Conservation (phyloP, 164 flowering plant genomes). For the Magnolia changhungtana region DNA sequence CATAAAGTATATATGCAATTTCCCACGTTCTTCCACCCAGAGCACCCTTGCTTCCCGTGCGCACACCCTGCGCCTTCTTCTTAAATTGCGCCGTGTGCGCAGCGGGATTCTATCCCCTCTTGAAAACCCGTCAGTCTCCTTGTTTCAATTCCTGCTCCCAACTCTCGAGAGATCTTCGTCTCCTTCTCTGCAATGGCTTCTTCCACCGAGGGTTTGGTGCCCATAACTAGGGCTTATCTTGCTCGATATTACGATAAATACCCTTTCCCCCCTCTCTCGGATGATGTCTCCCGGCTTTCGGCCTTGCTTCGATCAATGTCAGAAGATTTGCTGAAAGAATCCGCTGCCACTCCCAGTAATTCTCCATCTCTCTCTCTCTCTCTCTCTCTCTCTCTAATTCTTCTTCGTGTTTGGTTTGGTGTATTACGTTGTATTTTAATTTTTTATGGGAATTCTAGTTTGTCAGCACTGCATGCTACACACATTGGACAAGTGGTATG, state of each 20-base stretch:
- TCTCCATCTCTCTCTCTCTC: not conserved
- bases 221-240: conserved; percentile 72
- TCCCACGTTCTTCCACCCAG: not conserved
- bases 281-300: conserved; percentile 59
- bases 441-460: not conserved
- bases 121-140: not conserved
- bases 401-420: not conserved
- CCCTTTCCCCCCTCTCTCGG: conserved; percentile 59
- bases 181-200: conserved; percentile 52
- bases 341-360: conserved; percentile 49
- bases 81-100: not conserved
- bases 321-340: conserved; percentile 33
- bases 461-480: not conserved
- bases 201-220: conserved; percentile 84
- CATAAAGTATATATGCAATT: not conserved
- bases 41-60: not conserved
- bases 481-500: too few relatives aligned
- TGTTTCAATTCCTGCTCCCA: not conserved
- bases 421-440: not conserved
- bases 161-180: not conserved
- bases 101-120: not conserved
- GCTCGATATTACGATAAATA: conserved; percentile 80
- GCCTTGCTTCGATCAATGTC: conserved; percentile 50
- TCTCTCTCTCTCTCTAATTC: not conserved
- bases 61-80: not conserved